A percentile compares a stretch with the other conserved stretches of the same genome.
Conservation (phyloP, 2,329 filamentous ascomycete species). For the Dactylellina haptotyla region DNA sequence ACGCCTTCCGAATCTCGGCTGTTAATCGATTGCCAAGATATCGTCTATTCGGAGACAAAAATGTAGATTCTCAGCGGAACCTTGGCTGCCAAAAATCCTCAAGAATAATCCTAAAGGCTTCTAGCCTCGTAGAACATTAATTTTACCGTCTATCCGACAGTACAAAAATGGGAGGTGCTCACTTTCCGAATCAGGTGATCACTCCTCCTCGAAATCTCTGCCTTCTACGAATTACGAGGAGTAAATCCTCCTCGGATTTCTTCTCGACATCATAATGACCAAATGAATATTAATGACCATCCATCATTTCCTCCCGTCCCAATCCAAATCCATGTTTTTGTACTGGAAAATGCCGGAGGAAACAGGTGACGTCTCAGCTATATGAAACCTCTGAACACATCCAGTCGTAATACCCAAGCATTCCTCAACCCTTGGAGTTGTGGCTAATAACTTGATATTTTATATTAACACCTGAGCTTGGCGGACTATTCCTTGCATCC, state of each 20-base stretch:
- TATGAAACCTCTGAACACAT: not conserved
- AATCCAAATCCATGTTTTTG: too few species aligned
- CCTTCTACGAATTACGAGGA: not conserved
- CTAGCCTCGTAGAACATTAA: too few species aligned
- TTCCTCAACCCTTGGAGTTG: slow-evolving; percentile 16
- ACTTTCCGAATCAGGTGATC: slow-evolving; percentile 6
- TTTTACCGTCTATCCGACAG: too few species aligned
- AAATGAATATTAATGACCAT: not conserved
- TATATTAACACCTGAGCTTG: too few species aligned
- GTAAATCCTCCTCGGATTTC: not conserved
- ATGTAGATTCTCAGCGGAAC: not conserved
- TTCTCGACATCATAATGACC: slow-evolving; percentile 5
- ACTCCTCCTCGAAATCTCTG: not conserved
- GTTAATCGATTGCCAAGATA: slow-evolving; percentile 24
- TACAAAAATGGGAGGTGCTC: slow-evolving; percentile 8
- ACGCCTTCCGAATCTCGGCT: slow-evolving; percentile 7
- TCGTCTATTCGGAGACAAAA: slow-evolving; percentile 14
- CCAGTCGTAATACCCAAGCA: slow-evolving; percentile 2
- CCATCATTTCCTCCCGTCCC: too few species aligned
- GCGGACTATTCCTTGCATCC: not conserved
- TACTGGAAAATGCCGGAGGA: not conserved
- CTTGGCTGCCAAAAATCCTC: too few species aligned
- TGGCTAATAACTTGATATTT: not conserved
- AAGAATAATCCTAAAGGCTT: too few species aligned
- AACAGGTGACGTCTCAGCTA: slow-evolving; percentile 5